Evolutionary conservation across 2,329 filamentous ascomycete genomes (phyloP).

Genomic region (Rutstroemia sp.): DNA sequence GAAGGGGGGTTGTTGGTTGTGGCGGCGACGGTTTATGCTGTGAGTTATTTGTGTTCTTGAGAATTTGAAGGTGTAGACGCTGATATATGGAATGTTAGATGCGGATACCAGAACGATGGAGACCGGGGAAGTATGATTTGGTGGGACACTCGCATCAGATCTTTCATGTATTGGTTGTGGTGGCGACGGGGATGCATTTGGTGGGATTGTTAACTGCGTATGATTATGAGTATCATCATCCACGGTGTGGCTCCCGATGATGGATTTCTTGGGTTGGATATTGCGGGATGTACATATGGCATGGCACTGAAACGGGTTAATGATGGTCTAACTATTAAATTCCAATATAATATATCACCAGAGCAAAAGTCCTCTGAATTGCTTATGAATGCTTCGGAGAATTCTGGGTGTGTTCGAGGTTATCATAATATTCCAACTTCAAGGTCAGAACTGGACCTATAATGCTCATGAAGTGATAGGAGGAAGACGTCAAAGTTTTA

Average conservation of each 20-base stretch:
- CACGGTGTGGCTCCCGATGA: background rate
- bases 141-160: conserved; percentile 20
- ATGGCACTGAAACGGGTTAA: too few species aligned
- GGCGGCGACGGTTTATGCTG: conserved; percentile 8
- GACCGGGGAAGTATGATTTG: conserved; percentile 20
- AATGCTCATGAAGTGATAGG: too few species aligned
- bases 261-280: background rate
- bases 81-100: background rate
- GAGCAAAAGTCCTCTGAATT: too few species aligned
- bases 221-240: conserved; percentile 3
- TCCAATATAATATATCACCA: too few species aligned
- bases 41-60: background rate
- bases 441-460: too few species aligned
- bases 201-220: conserved; percentile 6
- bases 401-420: too few species aligned
- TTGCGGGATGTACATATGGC: background rate
- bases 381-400: too few species aligned
- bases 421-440: too few species aligned
- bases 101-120: conserved; percentile 15
- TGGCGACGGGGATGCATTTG: conserved; percentile 11
- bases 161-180: conserved; percentile 18
- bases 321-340: too few species aligned
- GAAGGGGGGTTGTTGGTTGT: conserved; percentile 14
- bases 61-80: too few species aligned
- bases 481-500: too few species aligned